Evolutionary conservation across 441 rosid species (phyloP).

Genomic region (Pelargonium exstipulatum): DNA sequence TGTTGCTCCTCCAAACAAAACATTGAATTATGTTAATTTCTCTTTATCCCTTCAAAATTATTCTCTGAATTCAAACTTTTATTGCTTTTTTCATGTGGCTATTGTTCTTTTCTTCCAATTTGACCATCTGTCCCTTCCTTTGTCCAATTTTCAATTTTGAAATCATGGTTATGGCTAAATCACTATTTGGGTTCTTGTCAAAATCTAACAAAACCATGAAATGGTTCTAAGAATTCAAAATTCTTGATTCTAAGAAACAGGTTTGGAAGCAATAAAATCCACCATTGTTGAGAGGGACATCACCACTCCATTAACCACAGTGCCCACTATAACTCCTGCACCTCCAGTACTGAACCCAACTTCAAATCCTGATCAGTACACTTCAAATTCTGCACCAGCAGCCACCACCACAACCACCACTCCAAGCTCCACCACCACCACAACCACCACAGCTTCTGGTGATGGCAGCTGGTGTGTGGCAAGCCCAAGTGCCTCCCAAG

Average conservation of each 20-base stretch:
- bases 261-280: background rate
- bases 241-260: background rate
- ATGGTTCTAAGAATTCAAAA: background rate
- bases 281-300: conserved; percentile 46
- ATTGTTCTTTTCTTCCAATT: background rate
- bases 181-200: background rate
- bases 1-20: background rate
- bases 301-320: conserved; percentile 70
- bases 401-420: conserved; percentile 33
- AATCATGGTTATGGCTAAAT: too few species aligned
- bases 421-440: conserved; percentile 21
- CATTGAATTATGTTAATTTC: background rate
- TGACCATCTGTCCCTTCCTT: background rate
- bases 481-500: conserved; percentile 40
- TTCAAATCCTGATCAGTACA: conserved; percentile 48
- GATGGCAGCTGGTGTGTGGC: conserved; percentile 73
- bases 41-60: background rate
- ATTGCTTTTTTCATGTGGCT: conserved; percentile 6
- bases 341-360: conserved; percentile 48
- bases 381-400: conserved; percentile 24
- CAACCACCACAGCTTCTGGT: conserved; percentile 24
- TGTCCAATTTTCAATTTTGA: background rate
- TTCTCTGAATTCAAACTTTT: background rate
- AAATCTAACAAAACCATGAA: background rate
- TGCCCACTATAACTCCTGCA: conserved; percentile 53